Percentiles rank a stretch among this genome's conserved stretches.
These are phyloP conservation scores for Trametopsis cervina DNA, from an alignment of 768 basidiomycete species.

Conservation along the genomic window DNA sequence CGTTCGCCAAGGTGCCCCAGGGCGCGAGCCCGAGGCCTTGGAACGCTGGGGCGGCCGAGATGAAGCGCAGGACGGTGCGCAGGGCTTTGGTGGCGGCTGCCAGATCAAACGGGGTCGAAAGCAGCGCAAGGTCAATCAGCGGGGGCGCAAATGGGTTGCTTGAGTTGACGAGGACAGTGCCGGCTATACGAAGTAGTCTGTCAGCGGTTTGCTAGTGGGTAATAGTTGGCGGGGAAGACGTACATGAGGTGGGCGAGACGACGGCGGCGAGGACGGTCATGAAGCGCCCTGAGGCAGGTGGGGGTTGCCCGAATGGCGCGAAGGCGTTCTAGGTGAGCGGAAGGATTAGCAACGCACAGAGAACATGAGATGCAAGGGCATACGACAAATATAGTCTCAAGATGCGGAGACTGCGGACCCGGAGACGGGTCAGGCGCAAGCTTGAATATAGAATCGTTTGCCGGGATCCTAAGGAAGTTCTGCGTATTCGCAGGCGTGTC, in stretches of 20 bases:
- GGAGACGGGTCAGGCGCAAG: conserved; percentile 28
- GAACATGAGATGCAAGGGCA: background rate
- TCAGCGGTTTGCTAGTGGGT: background rate
- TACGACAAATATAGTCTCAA: conserved; percentile 2
- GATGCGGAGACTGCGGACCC: conserved; percentile 20
- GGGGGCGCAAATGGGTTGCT: conserved; percentile 18
- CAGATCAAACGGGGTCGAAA: conserved; percentile 21
- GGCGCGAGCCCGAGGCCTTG: conserved; percentile 2
- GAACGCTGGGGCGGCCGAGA: conserved; percentile 7
- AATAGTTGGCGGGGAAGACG: background rate
- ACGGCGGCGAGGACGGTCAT: conserved; percentile 7
- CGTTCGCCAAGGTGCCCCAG: conserved; percentile 12
- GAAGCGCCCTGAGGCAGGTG: conserved; percentile 7
- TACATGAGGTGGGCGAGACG: conserved; percentile 8
- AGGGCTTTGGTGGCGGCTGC: conserved; percentile 19
- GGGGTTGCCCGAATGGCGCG: conserved; percentile 1
- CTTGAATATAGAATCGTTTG: conserved; percentile 16
- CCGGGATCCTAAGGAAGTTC: conserved; percentile 20
- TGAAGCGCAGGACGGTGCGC: conserved; percentile 2
- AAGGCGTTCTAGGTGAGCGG: conserved; percentile 4
- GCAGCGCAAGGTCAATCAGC: conserved; percentile 19
- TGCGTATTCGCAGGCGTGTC: conserved; percentile 19
- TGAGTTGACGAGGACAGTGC: conserved; percentile 17
- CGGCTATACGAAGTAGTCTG: conserved; percentile 10
- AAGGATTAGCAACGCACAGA: background rate